phyloP scores from a whole-genome alignment of 2,329 filamentous ascomycete genomes.

The Phialemonium atrogriseum region DNA sequence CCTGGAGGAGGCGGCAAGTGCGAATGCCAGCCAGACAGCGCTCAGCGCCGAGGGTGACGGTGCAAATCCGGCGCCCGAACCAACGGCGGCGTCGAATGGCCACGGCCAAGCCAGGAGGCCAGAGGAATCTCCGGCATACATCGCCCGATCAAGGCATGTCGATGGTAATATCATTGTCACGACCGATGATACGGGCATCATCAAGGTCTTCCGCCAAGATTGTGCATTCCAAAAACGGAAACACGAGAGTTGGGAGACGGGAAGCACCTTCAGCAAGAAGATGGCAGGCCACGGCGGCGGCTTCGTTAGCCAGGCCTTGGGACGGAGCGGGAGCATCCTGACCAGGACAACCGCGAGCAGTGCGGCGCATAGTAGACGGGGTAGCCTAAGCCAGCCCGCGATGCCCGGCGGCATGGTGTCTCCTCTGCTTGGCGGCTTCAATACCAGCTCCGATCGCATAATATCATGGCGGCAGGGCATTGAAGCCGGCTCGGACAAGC shows the following conservation, averaged over 20 bases:
- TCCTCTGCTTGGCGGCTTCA: slow-evolving; percentile 22
- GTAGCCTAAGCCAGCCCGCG: slow-evolving; percentile 38
- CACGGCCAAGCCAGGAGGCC: slow-evolving; percentile 29
- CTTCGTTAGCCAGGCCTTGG: slow-evolving; percentile 45
- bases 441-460: slow-evolving; percentile 55
- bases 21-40: slow-evolving; percentile 30
- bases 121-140: slow-evolving; percentile 67
- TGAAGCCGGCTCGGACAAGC: slow-evolving; percentile 28
- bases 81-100: slow-evolving; percentile 1
- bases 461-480: slow-evolving; percentile 75
- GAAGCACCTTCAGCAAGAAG: slow-evolving; percentile 66
- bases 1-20: slow-evolving; percentile 47
- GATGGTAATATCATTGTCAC: slow-evolving; percentile 89
- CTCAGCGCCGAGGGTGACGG: slow-evolving; percentile 26
- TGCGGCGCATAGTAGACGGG: slow-evolving; percentile 40
- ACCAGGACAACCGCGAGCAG: slow-evolving; percentile 44
- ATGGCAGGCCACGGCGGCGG: slow-evolving; percentile 51
- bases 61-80: slow-evolving; percentile 19
- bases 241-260: slow-evolving; percentile 69
- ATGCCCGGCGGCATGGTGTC: slow-evolving; percentile 15
- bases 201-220: slow-evolving; percentile 94
- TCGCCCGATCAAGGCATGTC: slow-evolving; percentile 65
- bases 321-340: slow-evolving; percentile 46
- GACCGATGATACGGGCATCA: slow-evolving; percentile 76
- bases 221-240: slow-evolving; percentile 76